Evolutionary conservation across 805 yeast genomes (phyloP).

Genomic region (Scheffersomyces spartinae): DNA sequence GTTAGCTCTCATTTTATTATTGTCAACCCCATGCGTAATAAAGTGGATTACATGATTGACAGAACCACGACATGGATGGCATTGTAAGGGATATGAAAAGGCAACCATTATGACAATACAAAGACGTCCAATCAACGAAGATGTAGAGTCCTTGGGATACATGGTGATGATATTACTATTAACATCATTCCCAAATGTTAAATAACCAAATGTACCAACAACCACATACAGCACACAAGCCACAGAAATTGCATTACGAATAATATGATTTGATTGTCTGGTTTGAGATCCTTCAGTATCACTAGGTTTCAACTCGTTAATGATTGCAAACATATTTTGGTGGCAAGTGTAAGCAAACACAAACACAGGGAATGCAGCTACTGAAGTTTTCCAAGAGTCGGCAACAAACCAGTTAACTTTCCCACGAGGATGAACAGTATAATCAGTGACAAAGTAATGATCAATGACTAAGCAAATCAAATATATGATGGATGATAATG

Average conservation of each 20-base stretch:
- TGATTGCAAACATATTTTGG: conserved; percentile 69
- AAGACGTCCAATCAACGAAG: conserved; percentile 44
- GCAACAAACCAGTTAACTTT: conserved; percentile 27
- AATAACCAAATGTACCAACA: conserved; percentile 61
- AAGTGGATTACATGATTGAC: conserved; percentile 65
- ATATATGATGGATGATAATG: conserved; percentile 55
- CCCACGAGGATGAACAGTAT: conserved; percentile 6
- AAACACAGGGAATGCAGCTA: conserved; percentile 62
- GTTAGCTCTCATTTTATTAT: no score
- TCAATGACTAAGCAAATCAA: conserved; percentile 43
- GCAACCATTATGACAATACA: conserved; percentile 62
- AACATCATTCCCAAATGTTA: conserved; percentile 59
- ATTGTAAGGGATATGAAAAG: conserved; percentile 68
- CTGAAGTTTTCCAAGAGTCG: conserved; percentile 23
- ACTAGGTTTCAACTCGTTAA: conserved; percentile 47
- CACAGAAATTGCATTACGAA: conserved; percentile 41
- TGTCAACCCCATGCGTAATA: no score
- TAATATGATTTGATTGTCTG: conserved; percentile 36
- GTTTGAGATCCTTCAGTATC: conserved; percentile 27
- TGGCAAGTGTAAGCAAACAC: conserved; percentile 77
- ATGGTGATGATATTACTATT: conserved; percentile 59
- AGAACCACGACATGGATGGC: conserved; percentile 72
- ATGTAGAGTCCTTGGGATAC: conserved; percentile 42
- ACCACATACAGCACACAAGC: conserved; percentile 48
- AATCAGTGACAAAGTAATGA: conserved; percentile 28